Base-by-base conservation (phyloP, 768 basidiomycete genomes). In the Austroboletus eburneus region DNA sequence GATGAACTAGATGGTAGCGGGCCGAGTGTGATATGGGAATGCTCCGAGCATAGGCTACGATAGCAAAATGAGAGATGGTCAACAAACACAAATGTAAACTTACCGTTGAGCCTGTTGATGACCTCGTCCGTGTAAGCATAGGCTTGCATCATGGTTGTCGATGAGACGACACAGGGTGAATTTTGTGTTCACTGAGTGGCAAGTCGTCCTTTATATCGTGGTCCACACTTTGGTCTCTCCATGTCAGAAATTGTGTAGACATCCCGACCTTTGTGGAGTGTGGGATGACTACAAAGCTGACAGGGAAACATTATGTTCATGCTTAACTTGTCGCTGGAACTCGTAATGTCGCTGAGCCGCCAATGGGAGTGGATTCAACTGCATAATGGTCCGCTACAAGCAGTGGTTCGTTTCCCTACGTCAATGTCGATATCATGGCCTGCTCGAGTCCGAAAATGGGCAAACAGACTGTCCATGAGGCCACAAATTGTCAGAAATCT, bases 41-140 rank as follows among this genome's bases (percentile, higher is more conserved):
- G 36, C 25, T 42, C 25, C 3, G 9, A 4, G 46, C 46, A 13
- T 42, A 45, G 8, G n/a, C 53, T 49, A 9, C 16, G 33, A 29
- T 20, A 9, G n/a, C 10, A 23, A 2, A 17, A 35, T 49, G 32
- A 54, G 9, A 13, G 14, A 3, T 14, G 17, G 5, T 35, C 16
- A 1, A 3, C 20, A 21, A 22, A 33, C 6, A 6, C 17, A 16
- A 21, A 18, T 9, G 10, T 24, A 9, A 18, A 34, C 44, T 2
- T 25, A 10, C 52, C 52, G 2, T 18, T 25, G 43, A 45, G 46
- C 23, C 6, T 38, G 3, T 29, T 2, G 10, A 54, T 14, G 21
- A 38, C 45, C 4, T 48, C 39, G 16, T 48, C 39, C 2, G 52
- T 38, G 30, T 44, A 52, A 2, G n/a, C 5, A 21, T 46, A 35